Conservation (phyloP, 805 yeast species). For the Sungouiella thailandica region DNA sequence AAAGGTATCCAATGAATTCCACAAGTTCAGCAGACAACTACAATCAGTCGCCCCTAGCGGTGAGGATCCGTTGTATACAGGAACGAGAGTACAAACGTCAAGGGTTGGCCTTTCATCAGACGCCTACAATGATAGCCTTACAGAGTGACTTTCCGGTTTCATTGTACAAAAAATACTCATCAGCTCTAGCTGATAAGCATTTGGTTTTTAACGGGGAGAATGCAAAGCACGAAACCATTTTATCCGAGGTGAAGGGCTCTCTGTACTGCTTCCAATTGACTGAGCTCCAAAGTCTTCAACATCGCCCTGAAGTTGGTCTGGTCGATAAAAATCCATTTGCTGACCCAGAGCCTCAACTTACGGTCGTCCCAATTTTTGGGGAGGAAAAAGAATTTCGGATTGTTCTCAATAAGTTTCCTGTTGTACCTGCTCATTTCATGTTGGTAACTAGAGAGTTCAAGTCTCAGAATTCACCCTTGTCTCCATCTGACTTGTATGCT, state of each 20-base stretch:
- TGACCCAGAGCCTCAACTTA: conserved; percentile 71
- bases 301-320: conserved; percentile 38
- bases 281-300: conserved; percentile 28
- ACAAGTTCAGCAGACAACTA: too few relatives aligned
- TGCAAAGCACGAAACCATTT: conserved; percentile 18
- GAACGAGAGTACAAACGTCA: too few relatives aligned
- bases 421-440: conserved; percentile 73
- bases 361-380: conserved; percentile 49
- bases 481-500: conserved; percentile 63
- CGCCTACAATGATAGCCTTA: too few relatives aligned
- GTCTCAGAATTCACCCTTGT: conserved; percentile 66
- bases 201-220: conserved; percentile 50
- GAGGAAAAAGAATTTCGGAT: conserved; percentile 52
- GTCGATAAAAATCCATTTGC: conserved; percentile 64
- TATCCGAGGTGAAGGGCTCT: conserved; percentile 7
- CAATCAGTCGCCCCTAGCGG: too few relatives aligned
- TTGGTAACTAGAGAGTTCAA: conserved; percentile 71
- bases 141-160: too few relatives aligned
- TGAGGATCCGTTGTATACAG: too few relatives aligned
- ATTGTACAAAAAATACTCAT: conserved; percentile 38
- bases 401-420: conserved; percentile 83
- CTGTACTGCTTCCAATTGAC: conserved; percentile 24
- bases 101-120: too few relatives aligned
- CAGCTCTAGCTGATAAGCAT: conserved; percentile 43
- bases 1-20: too few relatives aligned